Conservation (phyloP, 2,329 filamentous ascomycete species). For the Aspergillus vadensis region DNA sequence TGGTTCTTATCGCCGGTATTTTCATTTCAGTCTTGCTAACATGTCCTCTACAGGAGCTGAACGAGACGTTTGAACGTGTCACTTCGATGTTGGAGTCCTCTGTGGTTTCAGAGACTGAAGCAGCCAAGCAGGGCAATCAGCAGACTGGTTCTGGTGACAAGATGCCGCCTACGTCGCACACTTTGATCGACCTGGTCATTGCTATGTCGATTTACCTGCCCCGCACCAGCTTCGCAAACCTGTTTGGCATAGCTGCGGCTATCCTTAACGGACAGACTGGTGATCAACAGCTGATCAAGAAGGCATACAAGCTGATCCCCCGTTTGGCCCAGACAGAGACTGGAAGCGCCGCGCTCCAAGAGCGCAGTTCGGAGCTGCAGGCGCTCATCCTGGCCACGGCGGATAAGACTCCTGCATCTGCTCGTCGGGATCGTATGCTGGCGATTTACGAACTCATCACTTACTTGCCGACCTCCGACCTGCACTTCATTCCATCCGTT, state of each 20-base stretch:
- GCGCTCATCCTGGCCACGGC: slow-evolving; percentile 75
- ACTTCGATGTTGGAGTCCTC: slow-evolving; percentile 78
- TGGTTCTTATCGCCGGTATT: slow-evolving; percentile 12
- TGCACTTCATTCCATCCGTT: slow-evolving; percentile 91
- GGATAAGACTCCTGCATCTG: slow-evolving; percentile 83
- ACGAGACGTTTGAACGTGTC: slow-evolving; percentile 85
- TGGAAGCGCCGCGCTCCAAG: slow-evolving; percentile 73
- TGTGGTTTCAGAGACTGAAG: slow-evolving; percentile 64
- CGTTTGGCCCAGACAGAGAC: slow-evolving; percentile 79
- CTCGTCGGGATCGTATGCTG: slow-evolving; percentile 79
- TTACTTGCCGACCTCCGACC: slow-evolving; percentile 71
- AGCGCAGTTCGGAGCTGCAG: slow-evolving; percentile 78
- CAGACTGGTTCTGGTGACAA: slow-evolving; percentile 67
- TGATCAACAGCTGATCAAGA: slow-evolving; percentile 95
- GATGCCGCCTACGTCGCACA: slow-evolving; percentile 91
- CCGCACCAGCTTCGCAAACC: slow-evolving; percentile 75
- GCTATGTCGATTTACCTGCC: slow-evolving; percentile 94
- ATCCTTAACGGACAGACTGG: slow-evolving; percentile 68
- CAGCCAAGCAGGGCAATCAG: slow-evolving; percentile 63
- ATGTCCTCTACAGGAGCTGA: slow-evolving; percentile 61
- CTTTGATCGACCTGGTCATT: slow-evolving; percentile 93
- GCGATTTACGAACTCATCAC: slow-evolving; percentile 80
- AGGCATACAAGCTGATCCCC: slow-evolving; percentile 97
- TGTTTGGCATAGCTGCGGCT: slow-evolving; percentile 84
- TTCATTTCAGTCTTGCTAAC: neutral